Base-by-base conservation (phyloP, 2,329 filamentous ascomycete genomes). In the Boeremia lycopersici region DNA sequence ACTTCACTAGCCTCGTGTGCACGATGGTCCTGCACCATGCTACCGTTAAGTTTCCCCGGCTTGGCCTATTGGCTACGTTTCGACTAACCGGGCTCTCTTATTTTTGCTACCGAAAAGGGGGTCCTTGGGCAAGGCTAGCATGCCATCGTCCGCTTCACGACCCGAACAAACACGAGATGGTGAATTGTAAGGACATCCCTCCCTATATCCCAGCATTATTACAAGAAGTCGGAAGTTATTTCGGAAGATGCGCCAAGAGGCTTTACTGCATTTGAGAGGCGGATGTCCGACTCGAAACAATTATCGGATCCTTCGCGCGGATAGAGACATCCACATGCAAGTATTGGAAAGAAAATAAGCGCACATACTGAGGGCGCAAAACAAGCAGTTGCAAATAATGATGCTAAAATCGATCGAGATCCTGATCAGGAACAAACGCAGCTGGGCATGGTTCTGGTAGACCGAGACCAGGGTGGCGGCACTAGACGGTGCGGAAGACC, bases 11-110 rank as follows among this genome's bases (percentile, higher is more conserved):
- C 17, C 31, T 48, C 31, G 26, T 28, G 13, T 45, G 30, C 17
- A 45, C 30, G 25, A 40, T 45, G 29, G 13, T 35, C 30, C 13
- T 35, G 34, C 9, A 33, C 40, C 26, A 45, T 34, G 34, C 39
- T 54, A 40, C 40, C 40, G 33, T 53, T 48, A 41, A 42, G 41
- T 42, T 30, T 38, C 30, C 38, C 52, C 46, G 36, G 35, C 41
- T 55, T 49, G 46, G 41, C 46, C 13, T 48, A 38, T 42, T 36
- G 31, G 41, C 38, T 26, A 26, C 13, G 41, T 30, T 17, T 45
- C 42, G 35, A 36, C 15, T 41, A n/a, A 25, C 17, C 35, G 41
- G 41, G 36, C 13, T 38, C 35, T 42, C 17, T 55, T 36, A 46
- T 38, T 41, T 29, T 38, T 33, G 3, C 25, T 11, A 34, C 13